These are phyloP conservation scores for Colletotrichum sojae DNA, from an alignment of 2,329 filamentous ascomycete genomes.

Conservation along the genomic window DNA sequence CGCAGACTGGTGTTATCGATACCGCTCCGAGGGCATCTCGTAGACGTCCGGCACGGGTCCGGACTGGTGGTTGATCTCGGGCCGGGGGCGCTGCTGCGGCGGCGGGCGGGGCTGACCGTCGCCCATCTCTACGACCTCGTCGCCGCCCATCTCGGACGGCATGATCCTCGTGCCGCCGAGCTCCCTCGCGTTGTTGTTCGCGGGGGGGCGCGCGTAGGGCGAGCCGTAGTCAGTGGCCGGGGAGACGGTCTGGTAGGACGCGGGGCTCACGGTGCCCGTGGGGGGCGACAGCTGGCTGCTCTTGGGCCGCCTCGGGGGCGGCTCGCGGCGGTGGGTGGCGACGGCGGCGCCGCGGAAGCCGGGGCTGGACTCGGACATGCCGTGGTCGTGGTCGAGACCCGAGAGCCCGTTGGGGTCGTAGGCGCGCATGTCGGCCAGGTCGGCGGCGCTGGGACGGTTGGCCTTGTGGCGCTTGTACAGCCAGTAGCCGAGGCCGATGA, in stretches of 20 bases:
- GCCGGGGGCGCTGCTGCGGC: conserved; percentile 44
- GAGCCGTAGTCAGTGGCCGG: conserved; percentile 24
- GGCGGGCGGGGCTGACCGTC: conserved; percentile 44
- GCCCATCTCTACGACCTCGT: conserved; percentile 51
- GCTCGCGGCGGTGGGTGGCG: conserved; percentile 25
- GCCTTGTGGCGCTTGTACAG: conserved; percentile 41
- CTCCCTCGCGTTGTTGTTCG: conserved; percentile 37
- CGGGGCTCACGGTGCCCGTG: conserved; percentile 35
- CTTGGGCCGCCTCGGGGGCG: conserved; percentile 20
- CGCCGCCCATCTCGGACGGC: conserved; percentile 37
- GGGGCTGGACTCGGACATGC: conserved; percentile 33
- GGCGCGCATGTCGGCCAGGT: conserved; percentile 49
- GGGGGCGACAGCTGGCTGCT: conserved; percentile 32
- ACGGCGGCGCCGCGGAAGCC: conserved; percentile 12
- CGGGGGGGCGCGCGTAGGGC: conserved; percentile 24
- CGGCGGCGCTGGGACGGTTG: conserved; percentile 38
- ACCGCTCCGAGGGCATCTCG: conserved; percentile 58
- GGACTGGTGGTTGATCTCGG: conserved; percentile 50
- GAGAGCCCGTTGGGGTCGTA: conserved; percentile 53
- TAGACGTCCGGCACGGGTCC: conserved; percentile 53
- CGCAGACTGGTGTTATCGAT: conserved; percentile 47
- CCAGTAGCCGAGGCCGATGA: conserved; percentile 43
- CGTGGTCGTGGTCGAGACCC: conserved; percentile 1
- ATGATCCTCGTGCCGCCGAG: conserved; percentile 30
- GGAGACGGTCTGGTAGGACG: conserved; percentile 31